Evolutionary conservation across 1,139 yeast genomes (phyloP).

Genomic region (Hansenula sp.): DNA sequence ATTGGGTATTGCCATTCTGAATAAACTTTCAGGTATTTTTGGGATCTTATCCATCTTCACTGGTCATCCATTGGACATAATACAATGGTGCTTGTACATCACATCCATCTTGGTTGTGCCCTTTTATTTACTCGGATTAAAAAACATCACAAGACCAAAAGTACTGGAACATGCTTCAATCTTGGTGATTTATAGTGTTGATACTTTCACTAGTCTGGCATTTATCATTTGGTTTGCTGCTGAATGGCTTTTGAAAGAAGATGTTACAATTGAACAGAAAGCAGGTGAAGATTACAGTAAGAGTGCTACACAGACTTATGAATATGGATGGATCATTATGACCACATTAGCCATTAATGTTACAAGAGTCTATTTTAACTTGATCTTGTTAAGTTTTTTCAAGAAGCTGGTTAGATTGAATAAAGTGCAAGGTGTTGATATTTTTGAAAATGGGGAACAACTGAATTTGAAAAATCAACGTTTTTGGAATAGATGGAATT

Average conservation of each 20-base stretch:
- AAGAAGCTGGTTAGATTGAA: conserved; percentile 31
- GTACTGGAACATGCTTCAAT: conserved; percentile 55
- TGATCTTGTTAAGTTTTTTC: conserved; percentile 61
- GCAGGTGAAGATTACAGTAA: conserved; percentile 24
- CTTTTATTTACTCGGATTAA: conserved; percentile 61
- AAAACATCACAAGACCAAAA: conserved; percentile 42
- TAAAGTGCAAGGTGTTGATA: conserved; percentile 28
- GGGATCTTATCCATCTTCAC: conserved; percentile 86
- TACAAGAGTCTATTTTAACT: conserved; percentile 61
- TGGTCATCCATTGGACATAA: conserved; percentile 78
- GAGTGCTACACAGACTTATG: conserved; percentile 69
- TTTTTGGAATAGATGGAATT: conserved; percentile 25
- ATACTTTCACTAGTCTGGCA: conserved; percentile 60
- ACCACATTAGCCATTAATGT: conserved; percentile 51
- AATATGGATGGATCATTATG: conserved; percentile 61
- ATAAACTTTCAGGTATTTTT: conserved; percentile 86
- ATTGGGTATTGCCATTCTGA: conserved; percentile 73
- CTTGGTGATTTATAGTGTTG: conserved; percentile 59
- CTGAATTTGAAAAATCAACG: conserved; percentile 29
- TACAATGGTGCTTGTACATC: conserved; percentile 82
- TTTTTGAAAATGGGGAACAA: conserved; percentile 25
- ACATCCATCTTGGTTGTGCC: conserved; percentile 62
- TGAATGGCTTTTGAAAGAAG: conserved; percentile 64
- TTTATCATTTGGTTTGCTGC: conserved; percentile 73
- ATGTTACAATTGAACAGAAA: conserved; percentile 16